phyloP scores from a whole-genome alignment of 495 filamentous ascomycete genomes.

The Lepidopterella palustris region DNA sequence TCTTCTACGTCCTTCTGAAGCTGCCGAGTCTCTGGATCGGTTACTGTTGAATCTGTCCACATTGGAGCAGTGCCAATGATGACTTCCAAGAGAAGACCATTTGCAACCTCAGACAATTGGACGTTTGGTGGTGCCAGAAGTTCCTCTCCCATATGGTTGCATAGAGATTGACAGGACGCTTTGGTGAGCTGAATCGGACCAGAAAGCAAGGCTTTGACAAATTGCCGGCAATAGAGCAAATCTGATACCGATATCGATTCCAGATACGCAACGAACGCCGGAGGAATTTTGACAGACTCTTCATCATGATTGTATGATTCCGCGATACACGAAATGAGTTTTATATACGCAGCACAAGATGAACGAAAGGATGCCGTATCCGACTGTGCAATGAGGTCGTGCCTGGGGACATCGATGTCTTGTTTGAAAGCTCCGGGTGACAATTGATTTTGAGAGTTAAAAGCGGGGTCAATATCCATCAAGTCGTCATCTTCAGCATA shows the following conservation, averaged over 20 bases:
- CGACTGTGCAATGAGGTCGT: constrained; percentile 42
- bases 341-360: constrained; percentile 20
- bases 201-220: constrained; percentile 34
- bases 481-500: constrained; percentile 42
- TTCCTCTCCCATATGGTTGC: constrained; percentile 48
- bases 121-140: constrained; percentile 49
- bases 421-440: constrained; percentile 35
- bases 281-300: constrained; percentile 10
- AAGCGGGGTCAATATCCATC: constrained; percentile 76
- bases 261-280: constrained; percentile 47
- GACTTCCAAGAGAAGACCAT: constrained; percentile 61
- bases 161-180: constrained; percentile 29
- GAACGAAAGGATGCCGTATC: constrained; percentile 46
- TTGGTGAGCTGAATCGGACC: constrained; percentile 1
- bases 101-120: constrained; percentile 69
- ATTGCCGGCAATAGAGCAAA: constrained; percentile 49
- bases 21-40: constrained; percentile 33
- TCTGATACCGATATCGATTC: constrained; percentile 42
- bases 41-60: constrained; percentile 53
- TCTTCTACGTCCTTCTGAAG: constrained; percentile 58
- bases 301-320: constrained; percentile 1
- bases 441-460: constrained; percentile 52
- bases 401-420: constrained; percentile 39
- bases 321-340: constrained; percentile 14
- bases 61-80: constrained; percentile 57